Percentiles rank a stretch among this genome's conserved stretches.
These are phyloP conservation scores for Pachysandra terminalis DNA, from an alignment of 164 flowering plant species.

Conservation along the genomic window DNA sequence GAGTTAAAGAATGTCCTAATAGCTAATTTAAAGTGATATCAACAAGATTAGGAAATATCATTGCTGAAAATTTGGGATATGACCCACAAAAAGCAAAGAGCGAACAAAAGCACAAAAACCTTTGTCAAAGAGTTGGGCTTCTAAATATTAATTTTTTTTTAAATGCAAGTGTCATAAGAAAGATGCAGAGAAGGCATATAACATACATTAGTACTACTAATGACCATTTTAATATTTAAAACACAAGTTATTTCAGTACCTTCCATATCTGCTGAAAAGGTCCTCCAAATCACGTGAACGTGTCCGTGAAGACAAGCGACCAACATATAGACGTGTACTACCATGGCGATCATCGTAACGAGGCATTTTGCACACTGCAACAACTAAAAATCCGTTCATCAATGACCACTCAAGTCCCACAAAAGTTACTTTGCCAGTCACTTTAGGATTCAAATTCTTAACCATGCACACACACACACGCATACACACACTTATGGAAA, in stretches of 20 bases:
- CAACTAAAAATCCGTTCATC: conserved; percentile 5
- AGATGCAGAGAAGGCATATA: not conserved
- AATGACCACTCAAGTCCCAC: not conserved
- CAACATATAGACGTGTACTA: conserved; percentile 60
- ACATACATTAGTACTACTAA: not conserved
- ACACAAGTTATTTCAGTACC: conserved; percentile 31
- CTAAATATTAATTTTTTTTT: no score
- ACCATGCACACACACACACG: not conserved
- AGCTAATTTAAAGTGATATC: no score
- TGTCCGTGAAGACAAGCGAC: conserved; percentile 14
- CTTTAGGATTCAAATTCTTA: not conserved
- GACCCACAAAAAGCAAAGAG: no score
- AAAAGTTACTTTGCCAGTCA: not conserved
- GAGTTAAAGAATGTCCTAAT: no score
- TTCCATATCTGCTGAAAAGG: conserved; percentile 70
- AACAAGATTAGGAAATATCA: not conserved
- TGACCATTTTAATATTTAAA: not conserved
- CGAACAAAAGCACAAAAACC: not conserved
- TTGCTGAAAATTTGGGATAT: not conserved
- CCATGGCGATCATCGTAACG: conserved; percentile 37
- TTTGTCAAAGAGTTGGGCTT: not conserved
- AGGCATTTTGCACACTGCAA: conserved; percentile 55
- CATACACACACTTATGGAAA: no score
- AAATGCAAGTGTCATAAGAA: not conserved
- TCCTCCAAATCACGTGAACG: conserved; percentile 32